Percentiles rank a stretch among this genome's conserved stretches.
Conservation (phyloP, 2,329 filamentous ascomycete genomes). For the Allantophomopsis lycopodina region DNA sequence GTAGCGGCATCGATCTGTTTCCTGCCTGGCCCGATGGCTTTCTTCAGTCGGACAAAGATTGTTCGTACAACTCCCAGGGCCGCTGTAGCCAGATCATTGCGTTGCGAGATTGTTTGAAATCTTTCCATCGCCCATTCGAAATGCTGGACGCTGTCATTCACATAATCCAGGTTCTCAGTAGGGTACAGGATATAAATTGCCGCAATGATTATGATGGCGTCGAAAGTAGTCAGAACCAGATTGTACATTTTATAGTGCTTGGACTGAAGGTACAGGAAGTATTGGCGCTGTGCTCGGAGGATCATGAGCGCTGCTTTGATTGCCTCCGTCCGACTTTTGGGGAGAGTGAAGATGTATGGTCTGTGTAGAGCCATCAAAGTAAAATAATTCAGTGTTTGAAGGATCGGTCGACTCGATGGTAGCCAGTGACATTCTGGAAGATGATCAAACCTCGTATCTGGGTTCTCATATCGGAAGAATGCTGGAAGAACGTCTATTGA, state of each 20-base stretch:
- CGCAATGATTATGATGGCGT: constrained; percentile 46
- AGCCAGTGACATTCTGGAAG: constrained; percentile 40
- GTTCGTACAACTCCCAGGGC: constrained; percentile 40
- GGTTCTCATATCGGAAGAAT: constrained; percentile 37
- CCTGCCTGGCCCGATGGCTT: constrained; percentile 21
- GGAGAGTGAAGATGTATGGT: constrained; percentile 45
- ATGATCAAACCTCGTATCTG: constrained; percentile 41
- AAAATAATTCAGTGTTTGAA: constrained; percentile 33
- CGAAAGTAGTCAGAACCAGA: constrained; percentile 49
- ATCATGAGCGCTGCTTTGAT: constrained; percentile 40
- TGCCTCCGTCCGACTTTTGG: constrained; percentile 37
- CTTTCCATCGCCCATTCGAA: constrained; percentile 45
- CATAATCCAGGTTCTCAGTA: constrained; percentile 33
- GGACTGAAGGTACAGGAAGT: constrained; percentile 27
- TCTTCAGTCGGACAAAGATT: constrained; percentile 37
- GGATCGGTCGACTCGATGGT: constrained; percentile 28
- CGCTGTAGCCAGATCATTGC: constrained; percentile 37
- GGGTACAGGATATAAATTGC: constrained; percentile 49
- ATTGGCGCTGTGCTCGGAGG: constrained; percentile 41
- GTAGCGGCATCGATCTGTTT: not conserved
- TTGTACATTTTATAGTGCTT: constrained; percentile 38
- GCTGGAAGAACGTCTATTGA: constrained; percentile 34
- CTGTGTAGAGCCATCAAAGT: constrained; percentile 45
- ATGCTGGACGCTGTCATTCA: constrained; percentile 34
- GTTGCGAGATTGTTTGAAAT: constrained; percentile 38